Evolutionary conservation across 2,329 filamentous ascomycete genomes (phyloP), one percentile per base, ranked within the genome.

Genomic region (Cadophora luteo-olivacea): DNA sequence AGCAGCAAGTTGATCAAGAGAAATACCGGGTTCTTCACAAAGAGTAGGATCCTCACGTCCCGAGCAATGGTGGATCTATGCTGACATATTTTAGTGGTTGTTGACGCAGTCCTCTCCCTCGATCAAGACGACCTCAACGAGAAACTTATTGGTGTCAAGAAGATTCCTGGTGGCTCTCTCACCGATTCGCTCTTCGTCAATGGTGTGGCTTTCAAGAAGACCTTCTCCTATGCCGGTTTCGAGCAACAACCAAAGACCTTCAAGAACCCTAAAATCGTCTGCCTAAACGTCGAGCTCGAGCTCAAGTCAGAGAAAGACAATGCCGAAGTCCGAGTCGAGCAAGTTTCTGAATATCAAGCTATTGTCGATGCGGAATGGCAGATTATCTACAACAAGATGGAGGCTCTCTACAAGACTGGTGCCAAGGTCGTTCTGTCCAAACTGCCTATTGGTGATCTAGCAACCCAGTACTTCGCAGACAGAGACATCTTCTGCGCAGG

Each of bases 311-410:
- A 99, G 82, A 99, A 97, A 86, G 96, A 99, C 84, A 99, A 99
- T 78, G 96, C 96, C 69, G 96, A 99, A 84, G 94, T 99, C 72
- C 91, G 96, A 69, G 94, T 99, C 68, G 96, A 98, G 83, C 94
- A 98, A 82, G 96, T 99, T 64, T 97, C 95, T 24, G 96, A 99
- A 83, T 99, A 99, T 84, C 96, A 99, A 84, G 96, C 96, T 72
- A 97, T 99, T 75, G 96, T 99, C 79, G 96, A 99, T 78, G 96
- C 96, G 36, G 96, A 99, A 82, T 99, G 96, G 96, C 94, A 97
- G 82, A 99, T 99, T 79, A 99, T 99, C 81, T 98, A 91, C 89
- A 95, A 97, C 86, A 99, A 99, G 87, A 92, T 99, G 80, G 96
- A 99, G 84, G 93, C 95, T 61, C 84, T 97, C 65, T 88, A 95